Conservation (phyloP, 2,329 filamentous ascomycete species). For the Amylocarpus encephaloides region DNA sequence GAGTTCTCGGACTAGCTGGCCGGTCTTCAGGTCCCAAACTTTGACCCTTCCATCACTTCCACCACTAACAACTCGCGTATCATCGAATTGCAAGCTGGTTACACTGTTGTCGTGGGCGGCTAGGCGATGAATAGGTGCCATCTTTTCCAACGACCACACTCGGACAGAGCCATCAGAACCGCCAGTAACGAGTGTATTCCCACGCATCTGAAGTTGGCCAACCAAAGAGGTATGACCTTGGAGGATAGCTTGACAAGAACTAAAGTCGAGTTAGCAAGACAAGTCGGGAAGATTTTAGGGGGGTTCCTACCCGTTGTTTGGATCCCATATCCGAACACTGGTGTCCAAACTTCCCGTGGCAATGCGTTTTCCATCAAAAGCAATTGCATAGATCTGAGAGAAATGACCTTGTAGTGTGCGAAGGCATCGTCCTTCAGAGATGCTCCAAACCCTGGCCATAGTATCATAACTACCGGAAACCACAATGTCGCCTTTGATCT, state of each 20-base stretch:
- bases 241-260: constrained; percentile 67
- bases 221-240: constrained; percentile 97
- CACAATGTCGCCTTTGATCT: constrained; percentile 92
- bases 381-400: constrained; percentile 97
- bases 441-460: constrained; percentile 95
- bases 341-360: constrained; percentile 95
- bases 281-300: constrained; percentile 39
- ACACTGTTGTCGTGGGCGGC: constrained; percentile 98
- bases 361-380: constrained; percentile 88
- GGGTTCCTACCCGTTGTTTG: constrained; percentile 65
- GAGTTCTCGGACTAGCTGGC: constrained; percentile 82
- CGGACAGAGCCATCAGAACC: constrained; percentile 93
- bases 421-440: constrained; percentile 87
- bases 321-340: constrained; percentile 95
- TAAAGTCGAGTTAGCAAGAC: constrained; percentile 39
- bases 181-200: constrained; percentile 90
- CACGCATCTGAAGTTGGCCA: constrained; percentile 91
- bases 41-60: constrained; percentile 97
- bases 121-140: constrained; percentile 86
- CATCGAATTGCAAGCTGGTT: constrained; percentile 94
- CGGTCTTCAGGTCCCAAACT: constrained; percentile 94
- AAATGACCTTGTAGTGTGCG: constrained; percentile 90
- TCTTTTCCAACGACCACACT: constrained; percentile 89
- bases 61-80: constrained; percentile 89
- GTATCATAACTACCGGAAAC: constrained; percentile 99